Conservation (phyloP, 2,329 filamentous ascomycete genomes). For the Aspergillus awamori region DNA sequence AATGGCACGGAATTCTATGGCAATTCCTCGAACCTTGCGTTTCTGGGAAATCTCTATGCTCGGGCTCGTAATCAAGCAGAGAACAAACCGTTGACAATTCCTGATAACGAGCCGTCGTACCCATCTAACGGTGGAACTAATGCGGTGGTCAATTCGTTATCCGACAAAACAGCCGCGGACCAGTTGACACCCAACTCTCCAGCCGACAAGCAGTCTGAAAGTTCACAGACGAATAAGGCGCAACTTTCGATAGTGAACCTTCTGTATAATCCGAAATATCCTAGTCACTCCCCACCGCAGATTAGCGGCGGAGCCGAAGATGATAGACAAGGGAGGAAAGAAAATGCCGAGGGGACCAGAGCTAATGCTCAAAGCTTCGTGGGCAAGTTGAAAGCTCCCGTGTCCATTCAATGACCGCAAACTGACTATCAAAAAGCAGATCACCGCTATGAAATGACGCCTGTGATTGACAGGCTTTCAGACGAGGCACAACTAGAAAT, state of each 20-base stretch:
- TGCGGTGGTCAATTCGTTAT: not conserved
- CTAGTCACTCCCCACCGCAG: constrained; percentile 16
- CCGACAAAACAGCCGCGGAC: not conserved
- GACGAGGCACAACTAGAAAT: constrained; percentile 24
- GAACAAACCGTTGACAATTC: constrained; percentile 2
- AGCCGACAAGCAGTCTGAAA: not conserved
- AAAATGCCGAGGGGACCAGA: not conserved
- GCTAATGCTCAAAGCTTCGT: not conserved
- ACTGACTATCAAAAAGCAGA: not conserved
- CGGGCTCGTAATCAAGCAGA: constrained; percentile 24
- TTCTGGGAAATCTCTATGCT: constrained; percentile 27
- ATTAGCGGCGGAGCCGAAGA: not conserved
- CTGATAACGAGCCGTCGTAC: not conserved
- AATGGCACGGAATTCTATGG: constrained; percentile 35
- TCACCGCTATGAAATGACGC: constrained; percentile 9
- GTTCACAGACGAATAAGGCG: constrained; percentile 14
- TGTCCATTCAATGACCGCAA: not conserved
- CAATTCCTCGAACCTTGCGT: constrained; percentile 32
- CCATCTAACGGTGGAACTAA: not conserved
- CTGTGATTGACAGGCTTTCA: constrained; percentile 13
- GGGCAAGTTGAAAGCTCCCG: not conserved
- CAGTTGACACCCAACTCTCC: constrained; percentile 2
- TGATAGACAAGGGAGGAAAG: not conserved
- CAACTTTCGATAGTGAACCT: constrained; percentile 26
- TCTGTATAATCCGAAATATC: constrained; percentile 23